These are phyloP conservation scores for Rachicladosporium sp. DNA, from an alignment of 2,329 filamentous ascomycete genomes.

Conservation along the genomic window DNA sequence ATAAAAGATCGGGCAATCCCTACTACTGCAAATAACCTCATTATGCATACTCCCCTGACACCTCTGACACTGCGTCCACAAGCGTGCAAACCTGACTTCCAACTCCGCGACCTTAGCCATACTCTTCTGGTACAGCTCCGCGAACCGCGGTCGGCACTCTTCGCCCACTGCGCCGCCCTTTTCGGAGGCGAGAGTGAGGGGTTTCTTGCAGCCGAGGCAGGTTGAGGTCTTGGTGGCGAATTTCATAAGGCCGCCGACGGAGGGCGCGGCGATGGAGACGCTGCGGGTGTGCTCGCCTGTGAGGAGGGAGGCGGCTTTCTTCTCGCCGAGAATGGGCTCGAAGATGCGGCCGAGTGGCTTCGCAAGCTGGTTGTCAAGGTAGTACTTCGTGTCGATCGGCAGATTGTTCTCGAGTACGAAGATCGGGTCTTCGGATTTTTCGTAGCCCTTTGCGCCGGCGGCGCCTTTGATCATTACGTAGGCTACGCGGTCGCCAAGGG, in stretches of 20 bases:
- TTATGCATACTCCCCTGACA: constrained; percentile 97
- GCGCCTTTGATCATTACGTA: constrained; percentile 96
- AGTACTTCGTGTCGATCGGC: constrained; percentile 96
- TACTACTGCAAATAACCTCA: constrained; percentile 92
- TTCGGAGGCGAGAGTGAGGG: constrained; percentile 67
- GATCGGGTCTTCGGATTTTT: constrained; percentile 92
- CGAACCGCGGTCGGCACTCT: constrained; percentile 71
- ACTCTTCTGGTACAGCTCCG: constrained; percentile 88
- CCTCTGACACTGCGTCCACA: constrained; percentile 97
- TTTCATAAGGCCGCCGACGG: constrained; percentile 91
- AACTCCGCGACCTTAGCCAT: constrained; percentile 80
- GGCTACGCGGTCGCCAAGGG: constrained; percentile 86
- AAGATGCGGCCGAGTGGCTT: constrained; percentile 93
- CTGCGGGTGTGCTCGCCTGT: constrained; percentile 91
- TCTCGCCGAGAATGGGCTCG: constrained; percentile 91
- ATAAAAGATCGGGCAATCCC: constrained; percentile 98
- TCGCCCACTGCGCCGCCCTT: constrained; percentile 75
- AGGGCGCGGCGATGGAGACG: constrained; percentile 83
- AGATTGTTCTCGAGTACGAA: constrained; percentile 96
- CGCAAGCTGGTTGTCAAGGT: constrained; percentile 93
- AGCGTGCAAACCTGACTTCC: constrained; percentile 77
- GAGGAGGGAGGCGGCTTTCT: constrained; percentile 73
- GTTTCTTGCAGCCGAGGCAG: constrained; percentile 99
- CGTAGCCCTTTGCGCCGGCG: constrained; percentile 84
- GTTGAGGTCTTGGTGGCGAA: constrained; percentile 96